phyloP scores from a whole-genome alignment of 2,329 filamentous ascomycete genomes.

The Cercospora beticola region DNA sequence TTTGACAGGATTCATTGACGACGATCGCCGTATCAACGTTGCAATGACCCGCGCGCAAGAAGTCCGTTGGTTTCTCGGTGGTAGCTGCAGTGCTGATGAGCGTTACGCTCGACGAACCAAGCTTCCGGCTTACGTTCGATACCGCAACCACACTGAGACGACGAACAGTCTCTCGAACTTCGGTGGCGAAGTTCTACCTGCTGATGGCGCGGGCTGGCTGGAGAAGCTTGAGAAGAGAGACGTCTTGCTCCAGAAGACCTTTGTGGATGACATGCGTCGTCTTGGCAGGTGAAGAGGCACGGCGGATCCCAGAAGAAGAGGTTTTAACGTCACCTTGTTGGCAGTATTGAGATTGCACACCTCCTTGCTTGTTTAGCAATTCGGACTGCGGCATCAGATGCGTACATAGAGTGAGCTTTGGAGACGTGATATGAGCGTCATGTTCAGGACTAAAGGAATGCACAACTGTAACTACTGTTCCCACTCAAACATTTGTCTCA shows the following conservation, averaged over 20 bases:
- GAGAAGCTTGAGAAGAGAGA: conserved; percentile 2
- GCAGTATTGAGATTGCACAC: background rate
- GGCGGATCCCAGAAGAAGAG: background rate
- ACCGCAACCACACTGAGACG: background rate
- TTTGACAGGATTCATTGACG: conserved; percentile 18
- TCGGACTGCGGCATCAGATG: background rate
- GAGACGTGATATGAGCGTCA: background rate
- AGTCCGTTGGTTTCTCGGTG: conserved; percentile 21
- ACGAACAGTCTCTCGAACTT: background rate
- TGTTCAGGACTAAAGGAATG: background rate
- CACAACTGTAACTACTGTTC: background rate
- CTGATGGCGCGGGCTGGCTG: conserved; percentile 1
- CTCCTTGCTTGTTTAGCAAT: background rate
- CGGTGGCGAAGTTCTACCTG: background rate
- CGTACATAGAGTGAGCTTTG: background rate
- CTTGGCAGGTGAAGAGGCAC: background rate
- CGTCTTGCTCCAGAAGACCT: conserved; percentile 2
- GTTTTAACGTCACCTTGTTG: background rate
- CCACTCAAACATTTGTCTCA: background rate
- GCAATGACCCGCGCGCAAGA: conserved; percentile 21
- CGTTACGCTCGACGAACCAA: background rate
- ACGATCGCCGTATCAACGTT: conserved; percentile 22
- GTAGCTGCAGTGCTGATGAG: conserved; percentile 5
- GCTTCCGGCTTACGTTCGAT: conserved; percentile 12
- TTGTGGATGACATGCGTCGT: conserved; percentile 4